Conservation (phyloP, 2,329 filamentous ascomycete species). For the Keithomyces neogunnii region DNA sequence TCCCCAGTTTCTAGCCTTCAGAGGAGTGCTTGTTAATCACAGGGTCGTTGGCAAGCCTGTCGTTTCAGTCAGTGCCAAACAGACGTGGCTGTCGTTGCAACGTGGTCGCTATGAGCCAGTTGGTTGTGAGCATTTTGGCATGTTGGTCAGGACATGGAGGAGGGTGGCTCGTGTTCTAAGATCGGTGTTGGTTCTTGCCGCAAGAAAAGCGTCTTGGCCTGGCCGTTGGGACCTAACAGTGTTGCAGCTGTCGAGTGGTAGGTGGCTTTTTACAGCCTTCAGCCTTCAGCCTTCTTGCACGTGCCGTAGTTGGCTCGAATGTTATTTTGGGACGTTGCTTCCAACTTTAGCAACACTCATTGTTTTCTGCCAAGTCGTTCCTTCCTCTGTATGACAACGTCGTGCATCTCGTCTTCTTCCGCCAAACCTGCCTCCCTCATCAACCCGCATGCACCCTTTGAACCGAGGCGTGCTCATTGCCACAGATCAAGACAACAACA, state of each 20-base stretch:
- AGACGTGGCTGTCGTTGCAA: conserved; percentile 1
- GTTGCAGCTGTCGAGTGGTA: too few species aligned
- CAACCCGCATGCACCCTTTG: background rate
- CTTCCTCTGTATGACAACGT: background rate
- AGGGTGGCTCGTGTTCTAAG: background rate
- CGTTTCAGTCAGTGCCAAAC: conserved; percentile 5
- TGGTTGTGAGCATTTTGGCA: background rate
- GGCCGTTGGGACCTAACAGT: too few species aligned
- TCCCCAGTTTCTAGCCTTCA: background rate
- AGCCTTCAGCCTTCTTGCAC: background rate
- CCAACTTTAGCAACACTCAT: background rate
- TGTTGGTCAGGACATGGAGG: background rate
- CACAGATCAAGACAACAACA: too few species aligned
- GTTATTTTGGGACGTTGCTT: background rate
- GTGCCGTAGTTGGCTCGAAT: background rate
- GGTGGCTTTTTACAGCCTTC: background rate
- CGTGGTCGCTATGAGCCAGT: conserved; percentile 2
- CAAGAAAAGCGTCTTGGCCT: too few species aligned
- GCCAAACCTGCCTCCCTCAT: background rate
- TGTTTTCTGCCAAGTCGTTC: background rate
- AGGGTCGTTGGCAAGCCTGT: background rate
- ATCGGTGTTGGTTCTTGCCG: too few species aligned
- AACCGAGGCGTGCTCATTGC: background rate
- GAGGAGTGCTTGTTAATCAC: too few species aligned
- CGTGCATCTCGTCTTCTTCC: background rate